phyloP scores from a whole-genome alignment of 331 rosid species.

The Malus hybrid region DNA sequence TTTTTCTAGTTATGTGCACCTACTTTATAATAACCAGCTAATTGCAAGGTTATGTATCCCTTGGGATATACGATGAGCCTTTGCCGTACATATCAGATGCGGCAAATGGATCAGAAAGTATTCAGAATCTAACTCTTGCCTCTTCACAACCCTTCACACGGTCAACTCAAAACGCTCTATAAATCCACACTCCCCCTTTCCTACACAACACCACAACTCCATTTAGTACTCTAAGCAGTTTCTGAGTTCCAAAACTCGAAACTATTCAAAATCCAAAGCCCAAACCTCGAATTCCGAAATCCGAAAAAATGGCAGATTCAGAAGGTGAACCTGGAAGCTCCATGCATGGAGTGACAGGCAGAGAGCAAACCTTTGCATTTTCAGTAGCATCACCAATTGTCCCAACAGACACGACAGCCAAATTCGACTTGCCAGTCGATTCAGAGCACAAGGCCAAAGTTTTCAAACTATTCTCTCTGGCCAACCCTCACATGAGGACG shows the following conservation, averaged over 20 bases:
- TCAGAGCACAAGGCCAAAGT: slow-evolving; percentile 75
- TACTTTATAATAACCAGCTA: neutral
- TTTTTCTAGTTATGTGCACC: neutral
- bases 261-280: neutral
- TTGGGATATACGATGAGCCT: slow-evolving; percentile 53
- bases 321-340: slow-evolving; percentile 86
- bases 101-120: slow-evolving; percentile 27
- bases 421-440: slow-evolving; percentile 64
- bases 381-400: slow-evolving; percentile 67
- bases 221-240: neutral
- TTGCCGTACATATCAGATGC: slow-evolving; percentile 31
- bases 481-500: slow-evolving; percentile 91
- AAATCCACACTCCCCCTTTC: slow-evolving; percentile 17
- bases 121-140: slow-evolving; percentile 18
- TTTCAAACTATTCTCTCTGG: slow-evolving; percentile 64
- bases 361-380: slow-evolving; percentile 55
- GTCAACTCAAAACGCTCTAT: slow-evolving; percentile 40
- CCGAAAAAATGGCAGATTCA: slow-evolving; percentile 26
- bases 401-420: slow-evolving; percentile 56
- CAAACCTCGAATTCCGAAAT: neutral
- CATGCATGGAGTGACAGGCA: slow-evolving; percentile 92
- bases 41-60: slow-evolving; percentile 26
- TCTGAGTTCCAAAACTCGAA: neutral
- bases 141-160: neutral
- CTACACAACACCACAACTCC: slow-evolving; percentile 4